Base-by-base conservation (phyloP, 345 rosid genomes). In the Schrenkiella parvula region DNA sequence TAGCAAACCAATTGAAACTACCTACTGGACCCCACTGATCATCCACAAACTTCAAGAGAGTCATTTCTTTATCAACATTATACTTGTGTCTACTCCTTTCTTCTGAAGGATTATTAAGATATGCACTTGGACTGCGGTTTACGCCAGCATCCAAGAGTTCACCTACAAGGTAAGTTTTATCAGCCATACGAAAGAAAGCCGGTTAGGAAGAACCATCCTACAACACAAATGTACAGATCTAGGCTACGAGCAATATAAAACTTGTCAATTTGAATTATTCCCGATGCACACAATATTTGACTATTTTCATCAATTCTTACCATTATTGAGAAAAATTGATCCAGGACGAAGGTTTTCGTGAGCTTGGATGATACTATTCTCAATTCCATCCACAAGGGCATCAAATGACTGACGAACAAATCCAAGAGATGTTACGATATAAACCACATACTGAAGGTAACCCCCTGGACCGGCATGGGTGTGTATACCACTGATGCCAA, bases 401-500 rank as follows among this genome's bases (percentile, higher is more conserved):
- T 91, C 98, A 82, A 95, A 95, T 21, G 98, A 95, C 81, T 91
- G 96, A 19, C 87, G 88, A 59, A 95, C 98, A 75, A 91, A 95
- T 44, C 99, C 99, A 60, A 95, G 88, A 37, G 99, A 95, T 48
- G 99, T 91, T 26, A 95, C 81, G 7, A 88, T 82, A 80, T 95
- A 95, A 35, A 83, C 87, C 68, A 92, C 84, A 72, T 95, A 95
- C 78, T 95, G 99, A 59, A 95, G 96, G 78, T 89, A 95, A 15
- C 97, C 99, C 42, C 98, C 99, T 11, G 99, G 97, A 59, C 99
- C 99, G 9, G 99, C 86, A 84, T 95, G 99, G 3, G 98, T 89
- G 71, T 91, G 99, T 78, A 91, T 87, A 55, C 99, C 99, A 72
- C 93, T 91, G 52, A 95, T 91, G 34, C 87, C 99, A 56, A 95